Evolutionary conservation across 257 asterid species (phyloP), one percentile per base, ranked within the genome.

Genomic region (Solanum pennellii): DNA sequence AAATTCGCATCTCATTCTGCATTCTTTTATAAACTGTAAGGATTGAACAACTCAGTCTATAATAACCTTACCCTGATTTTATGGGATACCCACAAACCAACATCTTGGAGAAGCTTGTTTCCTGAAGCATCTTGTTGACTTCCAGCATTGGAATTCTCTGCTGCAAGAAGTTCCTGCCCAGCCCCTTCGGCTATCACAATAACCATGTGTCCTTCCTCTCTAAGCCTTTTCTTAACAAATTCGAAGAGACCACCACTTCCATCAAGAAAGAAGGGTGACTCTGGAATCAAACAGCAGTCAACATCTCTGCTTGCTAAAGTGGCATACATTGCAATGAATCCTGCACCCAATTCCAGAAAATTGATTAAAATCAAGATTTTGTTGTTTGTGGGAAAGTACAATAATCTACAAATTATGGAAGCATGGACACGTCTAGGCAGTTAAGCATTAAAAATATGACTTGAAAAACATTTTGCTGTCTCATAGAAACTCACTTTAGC

Each of bases 251-350:
- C 98, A 74, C 98, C 98, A 66, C 89, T 87, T 83, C 98, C 99
- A 91, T 96, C 97, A 76, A 96, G 97, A 91, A 89, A 94, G 92
- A 96, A 96, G 62, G 97, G 99, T 23, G 98, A 93, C 88, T 95
- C 98, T 10, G 99, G 99, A 88, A 96, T 95, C 93, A 95, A 93
- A 92, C 98, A 96, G 90, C 98, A 96, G 90, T 96, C 98, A 60
- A 96, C 99, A 89, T 96, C 99, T 92, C 99, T 95, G 90, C 98
- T 95, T 31, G 98, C 99, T 86, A 96, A 94, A 89, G 99, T 96
- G 88, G 99, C 98, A 92, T 95, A 90, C 98, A 95, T 95, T 89
- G 99, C 98, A 65, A 96, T 96, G 88, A 96, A 96, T 83, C 99
- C 98, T 95, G 92, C 92, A 92, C 27, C 83, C 49, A 73, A 73